These are phyloP conservation scores for Saprolegnia diclina DNA, from an alignment of 352 stramenopile genomes.

Conservation along the genomic window DNA sequence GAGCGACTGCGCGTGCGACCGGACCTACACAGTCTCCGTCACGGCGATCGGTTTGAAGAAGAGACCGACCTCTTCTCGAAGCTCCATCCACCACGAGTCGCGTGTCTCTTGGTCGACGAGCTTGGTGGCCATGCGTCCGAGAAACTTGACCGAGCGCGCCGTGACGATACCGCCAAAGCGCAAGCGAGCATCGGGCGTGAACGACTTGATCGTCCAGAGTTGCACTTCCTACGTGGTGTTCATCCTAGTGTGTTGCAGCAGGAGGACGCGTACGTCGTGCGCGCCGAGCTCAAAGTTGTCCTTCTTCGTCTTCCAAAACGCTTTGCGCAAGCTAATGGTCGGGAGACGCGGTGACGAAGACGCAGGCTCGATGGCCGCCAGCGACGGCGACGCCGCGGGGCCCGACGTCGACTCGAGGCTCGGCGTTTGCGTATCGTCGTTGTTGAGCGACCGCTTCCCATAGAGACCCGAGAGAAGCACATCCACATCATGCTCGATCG, in stretches of 20 bases:
- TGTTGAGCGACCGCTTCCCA: conserved; percentile 4
- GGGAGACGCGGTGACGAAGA: conserved; percentile 18
- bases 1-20: conserved; percentile 92
- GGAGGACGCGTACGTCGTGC: conserved; percentile 19
- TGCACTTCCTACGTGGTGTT: conserved; percentile 79
- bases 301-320: conserved; percentile 12
- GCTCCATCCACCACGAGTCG: conserved; percentile 97
- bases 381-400: conserved; percentile 3
- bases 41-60: not conserved
- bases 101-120: conserved; percentile 95
- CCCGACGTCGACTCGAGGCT: not conserved
- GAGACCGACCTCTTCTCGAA: conserved; percentile 87
- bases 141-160: conserved; percentile 82
- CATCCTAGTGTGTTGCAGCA: not conserved
- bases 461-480: conserved; percentile 18
- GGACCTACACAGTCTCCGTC: conserved; percentile 53
- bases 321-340: conserved; percentile 16
- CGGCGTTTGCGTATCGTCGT: conserved; percentile 1
- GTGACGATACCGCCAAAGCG: conserved; percentile 81
- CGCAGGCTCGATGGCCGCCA: not conserved
- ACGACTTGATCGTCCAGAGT: conserved; percentile 92
- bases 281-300: conserved; percentile 25
- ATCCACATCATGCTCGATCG: conserved; percentile 17
- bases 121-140: conserved; percentile 91
- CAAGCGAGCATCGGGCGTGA: conserved; percentile 73